These are phyloP conservation scores for Lodderomyces beijingensis DNA, from an alignment of 1,139 yeast species.

Conservation along the genomic window DNA sequence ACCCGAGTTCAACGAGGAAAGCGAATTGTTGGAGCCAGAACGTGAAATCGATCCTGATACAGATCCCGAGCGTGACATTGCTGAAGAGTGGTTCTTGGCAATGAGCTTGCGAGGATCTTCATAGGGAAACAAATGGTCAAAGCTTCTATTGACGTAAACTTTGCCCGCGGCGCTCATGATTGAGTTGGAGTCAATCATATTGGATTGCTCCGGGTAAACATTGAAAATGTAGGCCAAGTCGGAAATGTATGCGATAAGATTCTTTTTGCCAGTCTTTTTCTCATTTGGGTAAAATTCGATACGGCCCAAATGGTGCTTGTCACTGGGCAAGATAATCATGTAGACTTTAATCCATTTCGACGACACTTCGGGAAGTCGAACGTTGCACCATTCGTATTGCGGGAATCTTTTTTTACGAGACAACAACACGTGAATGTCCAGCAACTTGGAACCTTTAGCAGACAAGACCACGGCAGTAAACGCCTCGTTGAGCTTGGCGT, in stretches of 20 bases:
- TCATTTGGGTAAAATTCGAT: constrained; percentile 48
- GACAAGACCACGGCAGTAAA: constrained; percentile 54
- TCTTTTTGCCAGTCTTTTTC: constrained; percentile 36
- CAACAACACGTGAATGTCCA: constrained; percentile 51
- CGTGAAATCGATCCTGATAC: constrained; percentile 10
- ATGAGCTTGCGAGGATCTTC: constrained; percentile 12
- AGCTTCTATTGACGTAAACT: constrained; percentile 40
- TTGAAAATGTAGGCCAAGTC: constrained; percentile 41
- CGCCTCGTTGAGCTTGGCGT: constrained; percentile 48
- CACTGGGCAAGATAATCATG: constrained; percentile 42
- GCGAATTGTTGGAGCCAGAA: constrained; percentile 13
- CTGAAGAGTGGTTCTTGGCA: constrained; percentile 9
- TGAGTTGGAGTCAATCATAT: constrained; percentile 50
- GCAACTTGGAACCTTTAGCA: constrained; percentile 48
- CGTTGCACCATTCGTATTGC: constrained; percentile 53
- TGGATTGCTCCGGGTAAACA: constrained; percentile 52
- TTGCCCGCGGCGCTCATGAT: constrained; percentile 51
- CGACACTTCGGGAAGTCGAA: constrained; percentile 52
- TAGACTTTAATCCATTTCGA: constrained; percentile 52
- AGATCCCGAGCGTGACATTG: constrained; percentile 5
- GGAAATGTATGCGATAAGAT: constrained; percentile 43
- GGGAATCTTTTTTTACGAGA: constrained; percentile 43
- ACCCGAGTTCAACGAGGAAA: constrained; percentile 11
- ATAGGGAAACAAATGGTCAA: constrained; percentile 27
- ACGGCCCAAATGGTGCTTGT: constrained; percentile 38